Evolutionary conservation across 768 basidiomycete species (phyloP).

Genomic region (Sarcomyxa edulis): DNA sequence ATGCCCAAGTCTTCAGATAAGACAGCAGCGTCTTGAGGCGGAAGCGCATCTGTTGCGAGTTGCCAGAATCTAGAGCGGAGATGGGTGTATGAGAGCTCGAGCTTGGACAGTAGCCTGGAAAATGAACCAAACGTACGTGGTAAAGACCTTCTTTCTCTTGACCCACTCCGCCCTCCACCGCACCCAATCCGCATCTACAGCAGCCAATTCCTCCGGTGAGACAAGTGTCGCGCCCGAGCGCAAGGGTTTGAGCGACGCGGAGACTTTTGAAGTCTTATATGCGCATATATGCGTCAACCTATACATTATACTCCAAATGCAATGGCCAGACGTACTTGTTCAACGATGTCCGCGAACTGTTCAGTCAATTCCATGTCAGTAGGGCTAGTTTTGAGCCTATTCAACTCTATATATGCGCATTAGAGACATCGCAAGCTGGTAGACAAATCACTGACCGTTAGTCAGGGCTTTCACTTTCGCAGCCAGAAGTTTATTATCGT

Average conservation of each 20-base stretch:
- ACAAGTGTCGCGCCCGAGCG: constrained; percentile 63
- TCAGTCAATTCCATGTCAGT: constrained; percentile 62
- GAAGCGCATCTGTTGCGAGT: constrained; percentile 58
- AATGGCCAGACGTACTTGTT: constrained; percentile 38
- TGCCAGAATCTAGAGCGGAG: constrained; percentile 60
- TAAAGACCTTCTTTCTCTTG: constrained; percentile 70
- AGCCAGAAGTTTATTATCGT: constrained; percentile 49
- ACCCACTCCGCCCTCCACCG: constrained; percentile 84
- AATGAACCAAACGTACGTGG: constrained; percentile 47
- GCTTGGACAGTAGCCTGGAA: not conserved
- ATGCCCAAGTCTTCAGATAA: constrained; percentile 82
- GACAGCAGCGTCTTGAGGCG: constrained; percentile 56
- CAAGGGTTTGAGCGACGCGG: constrained; percentile 54
- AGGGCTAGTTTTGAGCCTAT: constrained; percentile 56
- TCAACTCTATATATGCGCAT: constrained; percentile 46
- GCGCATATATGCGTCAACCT: no score
- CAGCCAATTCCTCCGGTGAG: constrained; percentile 63
- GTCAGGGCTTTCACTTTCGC: constrained; percentile 45
- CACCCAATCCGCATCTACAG: constrained; percentile 68
- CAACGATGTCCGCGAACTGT: constrained; percentile 45
- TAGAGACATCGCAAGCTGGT: constrained; percentile 14
- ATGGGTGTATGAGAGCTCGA: not conserved
- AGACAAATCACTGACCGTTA: constrained; percentile 28
- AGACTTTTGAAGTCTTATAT: constrained; percentile 43
- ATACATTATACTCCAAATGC: no score